Evolutionary conservation across 2,329 filamentous ascomycete genomes (phyloP), one percentile per base, ranked within the genome.

Genomic region (Polychaeton citri): DNA sequence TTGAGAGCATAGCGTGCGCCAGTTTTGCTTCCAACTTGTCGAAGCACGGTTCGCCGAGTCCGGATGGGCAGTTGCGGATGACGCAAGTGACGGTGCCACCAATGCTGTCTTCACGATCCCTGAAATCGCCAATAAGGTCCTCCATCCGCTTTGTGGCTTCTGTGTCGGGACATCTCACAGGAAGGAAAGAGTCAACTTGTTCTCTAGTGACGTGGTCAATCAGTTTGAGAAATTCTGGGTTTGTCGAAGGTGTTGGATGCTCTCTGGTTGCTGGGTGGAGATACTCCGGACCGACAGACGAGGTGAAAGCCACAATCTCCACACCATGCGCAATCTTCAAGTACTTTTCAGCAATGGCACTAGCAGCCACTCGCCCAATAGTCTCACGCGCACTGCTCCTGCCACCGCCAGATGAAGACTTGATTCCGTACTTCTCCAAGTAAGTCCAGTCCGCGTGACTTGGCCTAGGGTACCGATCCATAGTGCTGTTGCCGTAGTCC

Each of bases 401-500:
- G 36, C 90, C 88, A 49, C 90, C 88, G 39, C 90, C 88, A 42
- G 79, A 86, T 57, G 76, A 83, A 24, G 90, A 86, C 68, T 92
- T 92, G 49, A 92, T 78, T 38, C 88, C 88, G 60, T 98, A 98
- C 66, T 96, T 96, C 61, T 94, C 83, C 42, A 94, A 71, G 64
- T 96, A 96, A 41, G 90, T 96, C 75, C 81, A 95, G 63, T 96
- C 88, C 41, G 90, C 88, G 63, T 96, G 90, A 57, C 78, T 85
- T 21, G 88, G 90, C 35, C 90, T 74, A 4, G 90, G 90, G 70
- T 81, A 96, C 43, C 77, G 65, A 61, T 96, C 84, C 75, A 95
- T 95, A 19, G 87, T 94, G 56, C 76, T 74, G 62, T 76, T 74
- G 38, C 82, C 82, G 62, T 96, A 96, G 66, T 98, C 90, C 57